Percentiles rank a stretch among this genome's conserved stretches.
Evolutionary conservation across 352 stramenopile genomes (phyloP).

Genomic region (Thalassiosira livingstoniorum): DNA sequence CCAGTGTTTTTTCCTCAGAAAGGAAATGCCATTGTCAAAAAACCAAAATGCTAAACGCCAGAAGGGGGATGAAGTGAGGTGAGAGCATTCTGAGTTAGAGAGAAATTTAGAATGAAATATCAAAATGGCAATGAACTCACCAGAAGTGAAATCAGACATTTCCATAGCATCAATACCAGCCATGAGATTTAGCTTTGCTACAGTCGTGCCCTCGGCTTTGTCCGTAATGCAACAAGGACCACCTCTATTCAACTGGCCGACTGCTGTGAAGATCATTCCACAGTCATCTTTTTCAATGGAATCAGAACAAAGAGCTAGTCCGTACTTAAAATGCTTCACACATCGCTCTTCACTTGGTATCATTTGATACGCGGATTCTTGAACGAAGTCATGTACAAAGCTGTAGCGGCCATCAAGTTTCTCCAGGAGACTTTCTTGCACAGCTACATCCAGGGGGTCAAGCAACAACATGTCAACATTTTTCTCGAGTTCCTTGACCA

Average conservation of each 20-base stretch:
- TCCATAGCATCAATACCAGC: conserved; percentile 11
- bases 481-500: conserved; percentile 3
- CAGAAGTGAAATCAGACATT: conserved; percentile 23
- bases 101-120: too few species aligned
- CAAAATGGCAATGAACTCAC: too few species aligned
- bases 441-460: background rate
- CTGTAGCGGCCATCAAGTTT: conserved; percentile 5
- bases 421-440: background rate
- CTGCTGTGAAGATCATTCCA: background rate
- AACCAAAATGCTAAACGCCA: conserved; percentile 29
- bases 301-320: background rate
- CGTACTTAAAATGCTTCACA: background rate
- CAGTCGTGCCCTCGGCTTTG: background rate
- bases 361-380: conserved; percentile 2
- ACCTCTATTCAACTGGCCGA: background rate
- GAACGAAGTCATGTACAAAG: conserved; percentile 10
- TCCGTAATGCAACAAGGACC: conserved; percentile 4
- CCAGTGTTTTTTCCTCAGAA: conserved; percentile 35
- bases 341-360: background rate
- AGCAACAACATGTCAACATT: background rate
- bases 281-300: background rate
- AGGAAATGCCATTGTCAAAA: conserved; percentile 44
- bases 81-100: too few species aligned
- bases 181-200: conserved; percentile 13
- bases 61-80: too few species aligned